Conservation (phyloP, 2,329 filamentous ascomycete species). For the Ophiostoma australiae region DNA sequence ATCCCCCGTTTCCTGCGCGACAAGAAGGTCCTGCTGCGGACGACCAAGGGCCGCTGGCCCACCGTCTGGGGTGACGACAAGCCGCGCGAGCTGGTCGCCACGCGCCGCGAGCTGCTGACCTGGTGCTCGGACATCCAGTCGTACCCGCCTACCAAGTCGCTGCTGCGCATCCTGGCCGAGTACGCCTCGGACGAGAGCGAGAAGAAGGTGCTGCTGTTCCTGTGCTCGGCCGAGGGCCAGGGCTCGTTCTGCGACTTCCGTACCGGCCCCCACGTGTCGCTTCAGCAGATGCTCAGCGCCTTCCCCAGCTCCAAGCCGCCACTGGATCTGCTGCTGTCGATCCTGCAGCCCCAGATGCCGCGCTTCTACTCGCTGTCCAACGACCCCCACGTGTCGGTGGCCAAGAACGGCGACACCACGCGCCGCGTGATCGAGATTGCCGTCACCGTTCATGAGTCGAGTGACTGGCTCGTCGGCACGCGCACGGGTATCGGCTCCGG, state of each 20-base stretch:
- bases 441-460: conserved; percentile 87
- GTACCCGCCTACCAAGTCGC: conserved; percentile 80
- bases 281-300: conserved; percentile 80
- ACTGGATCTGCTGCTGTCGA: conserved; percentile 72
- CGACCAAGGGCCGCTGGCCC: conserved; percentile 80
- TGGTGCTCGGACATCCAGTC: conserved; percentile 96
- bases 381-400: conserved; percentile 72
- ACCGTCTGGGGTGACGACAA: conserved; percentile 96
- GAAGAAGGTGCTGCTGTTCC: conserved; percentile 79
- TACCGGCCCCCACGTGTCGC: conserved; percentile 77
- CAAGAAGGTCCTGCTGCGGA: conserved; percentile 74
- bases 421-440: conserved; percentile 88
- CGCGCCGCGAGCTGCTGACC: conserved; percentile 81
- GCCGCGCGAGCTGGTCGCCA: conserved; percentile 80
- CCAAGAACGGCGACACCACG: conserved; percentile 59
- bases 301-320: conserved; percentile 91
- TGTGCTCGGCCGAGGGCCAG: conserved; percentile 86
- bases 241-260: conserved; percentile 90
- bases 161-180: conserved; percentile 82
- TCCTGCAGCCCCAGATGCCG: conserved; percentile 86
- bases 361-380: conserved; percentile 98
- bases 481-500: conserved; percentile 87
- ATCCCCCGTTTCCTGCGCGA: conserved; percentile 79
- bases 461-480: conserved; percentile 66
- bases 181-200: conserved; percentile 74